These are phyloP conservation scores for Alopecurus myosuroides DNA, from an alignment of 176 grass and related monocot genomes.

Conservation along the genomic window DNA sequence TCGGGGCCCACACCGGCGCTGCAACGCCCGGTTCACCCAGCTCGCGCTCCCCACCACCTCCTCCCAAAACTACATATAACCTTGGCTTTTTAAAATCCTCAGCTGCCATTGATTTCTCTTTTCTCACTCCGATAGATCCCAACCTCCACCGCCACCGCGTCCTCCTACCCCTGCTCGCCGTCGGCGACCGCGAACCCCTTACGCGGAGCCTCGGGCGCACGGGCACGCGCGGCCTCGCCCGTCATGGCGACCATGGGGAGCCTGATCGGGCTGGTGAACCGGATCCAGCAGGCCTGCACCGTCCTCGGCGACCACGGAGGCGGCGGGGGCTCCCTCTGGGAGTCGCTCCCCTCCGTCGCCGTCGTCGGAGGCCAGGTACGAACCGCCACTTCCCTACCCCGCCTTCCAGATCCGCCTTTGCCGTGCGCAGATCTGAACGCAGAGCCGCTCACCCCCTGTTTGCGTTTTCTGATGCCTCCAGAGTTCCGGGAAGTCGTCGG, in stretches of 20 bases:
- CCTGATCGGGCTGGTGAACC: conserved; percentile 96
- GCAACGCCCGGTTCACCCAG: conserved; percentile 15
- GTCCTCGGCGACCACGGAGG: conserved; percentile 94
- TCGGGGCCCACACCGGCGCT: not conserved
- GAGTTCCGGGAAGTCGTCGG: conserved; percentile 99
- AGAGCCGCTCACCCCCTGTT: not conserved
- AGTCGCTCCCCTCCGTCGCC: conserved; percentile 94
- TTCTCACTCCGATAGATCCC: conserved; percentile 23
- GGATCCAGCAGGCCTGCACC: conserved; percentile 97
- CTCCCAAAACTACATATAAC: not conserved
- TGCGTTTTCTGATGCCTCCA: conserved; percentile 29
- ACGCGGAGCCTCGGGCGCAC: not conserved
- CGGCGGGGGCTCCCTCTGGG: conserved; percentile 81
- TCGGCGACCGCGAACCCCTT: not conserved
- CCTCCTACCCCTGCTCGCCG: conserved; percentile 2
- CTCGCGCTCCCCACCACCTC: not conserved
- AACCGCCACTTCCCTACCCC: not conserved
- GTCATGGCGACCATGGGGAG: conserved; percentile 97
- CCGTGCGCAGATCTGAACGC: conserved; percentile 31
- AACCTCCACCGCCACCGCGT: not conserved
- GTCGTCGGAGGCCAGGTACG: conserved; percentile 99
- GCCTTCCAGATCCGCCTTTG: not conserved
- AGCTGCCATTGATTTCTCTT: not conserved
- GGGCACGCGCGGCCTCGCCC: not conserved
- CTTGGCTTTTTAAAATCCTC: conserved; percentile 29